Evolutionary conservation across 768 basidiomycete species (phyloP).

Genomic region (Suillus subalutaceus): DNA sequence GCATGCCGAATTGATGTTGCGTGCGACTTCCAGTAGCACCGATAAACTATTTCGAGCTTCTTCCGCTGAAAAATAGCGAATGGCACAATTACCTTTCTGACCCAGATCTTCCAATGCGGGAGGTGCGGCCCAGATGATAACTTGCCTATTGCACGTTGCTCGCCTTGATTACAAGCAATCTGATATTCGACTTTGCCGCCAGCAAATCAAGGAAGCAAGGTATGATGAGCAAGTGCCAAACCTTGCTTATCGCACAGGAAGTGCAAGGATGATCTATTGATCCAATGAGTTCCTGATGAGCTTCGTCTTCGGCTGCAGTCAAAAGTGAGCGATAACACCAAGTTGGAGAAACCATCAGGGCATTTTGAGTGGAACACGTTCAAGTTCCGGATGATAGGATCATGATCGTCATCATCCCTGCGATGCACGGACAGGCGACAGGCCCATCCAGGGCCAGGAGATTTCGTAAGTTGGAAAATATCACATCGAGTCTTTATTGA

Average conservation of each 20-base stretch:
- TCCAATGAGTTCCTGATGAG: not conserved
- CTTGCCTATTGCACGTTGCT: not conserved
- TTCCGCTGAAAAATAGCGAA: not conserved
- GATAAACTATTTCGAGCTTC: slow-evolving; percentile 4
- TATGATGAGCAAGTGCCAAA: not conserved
- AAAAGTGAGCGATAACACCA: not conserved
- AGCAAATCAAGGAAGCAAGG: not conserved
- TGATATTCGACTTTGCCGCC: not conserved
- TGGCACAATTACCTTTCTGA: not conserved
- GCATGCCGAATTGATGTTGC: not conserved
- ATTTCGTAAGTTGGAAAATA: not conserved
- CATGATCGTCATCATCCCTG: not conserved
- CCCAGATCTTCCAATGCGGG: not conserved
- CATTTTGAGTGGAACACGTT: not conserved
- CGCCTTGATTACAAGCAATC: not conserved
- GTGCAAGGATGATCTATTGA: not conserved
- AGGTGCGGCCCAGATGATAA: not conserved
- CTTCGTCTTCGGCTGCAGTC: not conserved
- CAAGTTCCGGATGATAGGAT: not conserved
- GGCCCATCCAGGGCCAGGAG: slow-evolving; percentile 6
- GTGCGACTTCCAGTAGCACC: not conserved
- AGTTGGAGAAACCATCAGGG: not conserved
- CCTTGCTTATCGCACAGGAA: not conserved
- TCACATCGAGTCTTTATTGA: not conserved
- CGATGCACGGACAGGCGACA: not conserved